A percentile compares a stretch with the other conserved stretches of the same genome.
These are phyloP conservation scores for Leccinum uliginosum DNA, from an alignment of 768 basidiomycete species.

Conservation along the genomic window DNA sequence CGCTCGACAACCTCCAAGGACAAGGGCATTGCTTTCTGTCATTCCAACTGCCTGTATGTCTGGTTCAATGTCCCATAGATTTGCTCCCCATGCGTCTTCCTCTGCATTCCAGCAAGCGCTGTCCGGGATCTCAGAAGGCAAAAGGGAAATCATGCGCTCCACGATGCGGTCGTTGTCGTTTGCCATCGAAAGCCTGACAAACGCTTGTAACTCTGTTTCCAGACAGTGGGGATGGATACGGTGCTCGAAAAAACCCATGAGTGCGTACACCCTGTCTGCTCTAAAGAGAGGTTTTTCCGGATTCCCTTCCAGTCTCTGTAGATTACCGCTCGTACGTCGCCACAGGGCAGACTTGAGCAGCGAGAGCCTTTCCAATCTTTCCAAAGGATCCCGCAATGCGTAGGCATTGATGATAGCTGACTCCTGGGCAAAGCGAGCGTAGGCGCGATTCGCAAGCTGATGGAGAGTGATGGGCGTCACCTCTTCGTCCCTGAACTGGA, in stretches of 20 bases:
- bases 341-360: slow-evolving; percentile 22
- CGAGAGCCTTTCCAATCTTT: slow-evolving; percentile 21
- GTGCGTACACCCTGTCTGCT: slow-evolving; percentile 24
- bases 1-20: slow-evolving; percentile 24
- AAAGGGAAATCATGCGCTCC: slow-evolving; percentile 22
- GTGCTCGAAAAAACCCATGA: slow-evolving; percentile 27
- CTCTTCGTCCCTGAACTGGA: slow-evolving; percentile 5
- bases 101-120: slow-evolving; percentile 20
- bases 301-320: not conserved
- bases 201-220: slow-evolving; percentile 20
- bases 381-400: slow-evolving; percentile 16
- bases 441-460: slow-evolving; percentile 23
- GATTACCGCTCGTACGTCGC: slow-evolving; percentile 11
- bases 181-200: slow-evolving; percentile 21
- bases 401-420: slow-evolving; percentile 22
- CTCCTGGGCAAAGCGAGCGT: slow-evolving; percentile 10
- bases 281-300: not conserved
- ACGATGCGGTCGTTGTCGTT: slow-evolving; percentile 21
- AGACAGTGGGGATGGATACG: slow-evolving; percentile 15
- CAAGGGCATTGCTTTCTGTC: slow-evolving; percentile 11
- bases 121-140: slow-evolving; percentile 2
- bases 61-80: slow-evolving; percentile 20
- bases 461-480: slow-evolving; percentile 21
- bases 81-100: slow-evolving; percentile 12
- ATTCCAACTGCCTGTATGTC: slow-evolving; percentile 17